These are phyloP conservation scores for Cnidoscolus chayamansa DNA, from an alignment of 441 rosid species.

Conservation along the genomic window DNA sequence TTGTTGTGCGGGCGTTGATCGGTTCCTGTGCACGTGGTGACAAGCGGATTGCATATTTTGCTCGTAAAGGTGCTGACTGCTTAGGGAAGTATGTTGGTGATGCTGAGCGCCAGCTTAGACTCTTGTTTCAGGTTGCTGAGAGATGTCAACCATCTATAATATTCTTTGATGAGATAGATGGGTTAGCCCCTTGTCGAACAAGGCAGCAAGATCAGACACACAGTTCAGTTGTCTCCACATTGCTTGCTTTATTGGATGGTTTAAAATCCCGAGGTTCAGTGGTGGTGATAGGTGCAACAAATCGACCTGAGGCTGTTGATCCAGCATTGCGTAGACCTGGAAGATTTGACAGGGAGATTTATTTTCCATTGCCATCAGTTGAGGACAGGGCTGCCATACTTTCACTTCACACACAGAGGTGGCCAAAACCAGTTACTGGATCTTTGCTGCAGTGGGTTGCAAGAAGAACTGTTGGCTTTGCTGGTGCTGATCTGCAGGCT, in stretches of 20 bases:
- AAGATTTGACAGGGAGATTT: conserved; percentile 93
- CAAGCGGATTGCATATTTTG: conserved; percentile 91
- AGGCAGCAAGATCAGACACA: conserved; percentile 99
- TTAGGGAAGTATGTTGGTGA: conserved; percentile 99
- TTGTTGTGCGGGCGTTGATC: conserved; percentile 90
- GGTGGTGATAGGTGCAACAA: conserved; percentile 98
- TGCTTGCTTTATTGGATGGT: conserved; percentile 95
- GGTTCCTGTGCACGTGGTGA: conserved; percentile 96
- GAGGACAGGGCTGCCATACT: conserved; percentile 90
- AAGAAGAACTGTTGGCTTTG: conserved; percentile 83
- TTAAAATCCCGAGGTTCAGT: conserved; percentile 98
- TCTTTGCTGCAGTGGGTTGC: conserved; percentile 86
- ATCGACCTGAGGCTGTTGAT: conserved; percentile 97
- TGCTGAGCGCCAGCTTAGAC: conserved; percentile 98
- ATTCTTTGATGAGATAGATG: conserved; percentile 98
- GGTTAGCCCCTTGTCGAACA: conserved; percentile 87
- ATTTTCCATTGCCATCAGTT: conserved; percentile 87
- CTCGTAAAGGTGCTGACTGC: conserved; percentile 99
- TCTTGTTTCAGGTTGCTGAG: conserved; percentile 99
- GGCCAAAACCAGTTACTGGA: conserved; percentile 95
- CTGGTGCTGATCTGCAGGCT: conserved; percentile 98
- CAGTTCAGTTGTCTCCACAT: conserved; percentile 98
- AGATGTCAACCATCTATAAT: conserved; percentile 94
- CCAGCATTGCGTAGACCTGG: conserved; percentile 99
- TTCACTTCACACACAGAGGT: conserved; percentile 82